Evolutionary conservation across 1,284 basidiomycete species (phyloP), one percentile per base, ranked within the genome.

Genomic region (Trichosporon coremiiforme): DNA sequence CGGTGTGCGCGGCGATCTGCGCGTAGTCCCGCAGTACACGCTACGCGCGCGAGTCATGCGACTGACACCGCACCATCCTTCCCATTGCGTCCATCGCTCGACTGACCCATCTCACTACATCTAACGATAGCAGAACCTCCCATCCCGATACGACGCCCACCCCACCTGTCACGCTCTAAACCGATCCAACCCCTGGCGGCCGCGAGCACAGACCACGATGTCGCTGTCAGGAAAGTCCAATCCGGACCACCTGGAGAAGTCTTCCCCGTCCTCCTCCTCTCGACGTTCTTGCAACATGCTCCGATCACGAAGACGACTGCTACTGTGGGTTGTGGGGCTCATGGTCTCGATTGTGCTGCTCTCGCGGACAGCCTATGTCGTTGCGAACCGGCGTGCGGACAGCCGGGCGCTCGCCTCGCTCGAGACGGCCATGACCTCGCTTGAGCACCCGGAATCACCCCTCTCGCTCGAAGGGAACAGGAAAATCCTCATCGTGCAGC

Each of bases 401-500:
- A 33, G 12, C 9, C 13, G 29, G 17, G 57, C 57, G 17, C 29
- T 62, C 9, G 15, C 29, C 31, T 31, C 31, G 57, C 31, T 33
- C 31, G 57, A 62, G 57, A 33, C 6, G 57, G 31, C 57, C 17
- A 35, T 62, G 29, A 33, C 57, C 20, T 12, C 31, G 5, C 31
- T 33, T 12, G 57, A 33, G 13, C 55, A 33, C 55, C 29, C 55
- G 55, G 10, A 13, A 5, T 60, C 55, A 10, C 20, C 20, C 4
- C 31, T 62, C 17, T 31, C 29, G 57, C 57, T 62, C 10, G 57
- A 62, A 9, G 57, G 57, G 10, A 62, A n/a, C 15, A 20, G 57
- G 15, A 20, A 15, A 15, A 62, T 66, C n/a, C 57, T 69, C 7
- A 66, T 69, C 31, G 45, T 66, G 25, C 68, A 69, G 29, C 68